Evolutionary conservation across 306 rosid species (phyloP).

Genomic region (Gillenia trifoliata): DNA sequence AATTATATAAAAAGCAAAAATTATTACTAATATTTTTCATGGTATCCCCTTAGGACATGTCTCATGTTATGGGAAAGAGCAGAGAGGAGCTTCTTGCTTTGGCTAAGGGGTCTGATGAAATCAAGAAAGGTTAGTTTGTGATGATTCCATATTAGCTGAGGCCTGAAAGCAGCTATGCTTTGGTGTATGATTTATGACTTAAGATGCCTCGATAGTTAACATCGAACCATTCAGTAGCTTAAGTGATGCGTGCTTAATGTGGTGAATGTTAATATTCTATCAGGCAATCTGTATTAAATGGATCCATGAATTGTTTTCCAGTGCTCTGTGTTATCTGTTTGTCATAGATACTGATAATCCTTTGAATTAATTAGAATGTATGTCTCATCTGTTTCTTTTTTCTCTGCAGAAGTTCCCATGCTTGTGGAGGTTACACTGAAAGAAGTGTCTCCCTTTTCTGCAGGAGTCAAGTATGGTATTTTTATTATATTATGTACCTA

Average conservation of each 20-base stretch:
- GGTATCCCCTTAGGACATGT: conserved; percentile 60
- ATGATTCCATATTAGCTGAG: not conserved
- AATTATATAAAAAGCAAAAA: not conserved
- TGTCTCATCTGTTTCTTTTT: not conserved
- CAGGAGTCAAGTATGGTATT: conserved; percentile 41
- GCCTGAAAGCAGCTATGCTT: not conserved
- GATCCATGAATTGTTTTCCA: too few relatives aligned
- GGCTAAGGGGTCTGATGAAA: conserved; percentile 45
- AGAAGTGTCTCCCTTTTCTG: conserved; percentile 48
- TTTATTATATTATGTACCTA: conserved; percentile 14
- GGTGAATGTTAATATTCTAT: not conserved
- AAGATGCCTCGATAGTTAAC: not conserved
- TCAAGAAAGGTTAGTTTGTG: conserved; percentile 51
- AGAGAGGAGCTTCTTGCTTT: conserved; percentile 75
- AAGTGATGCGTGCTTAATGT: not conserved
- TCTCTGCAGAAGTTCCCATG: conserved; percentile 50
- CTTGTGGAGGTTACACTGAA: conserved; percentile 49
- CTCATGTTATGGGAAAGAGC: conserved; percentile 78
- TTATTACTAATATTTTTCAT: not conserved
- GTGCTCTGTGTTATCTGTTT: not conserved
- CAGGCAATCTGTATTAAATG: not conserved
- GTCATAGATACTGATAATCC: not conserved
- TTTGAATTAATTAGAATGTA: not conserved
- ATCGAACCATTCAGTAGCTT: conserved; percentile 5
- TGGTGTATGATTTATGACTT: not conserved